Conservation (phyloP, 2,329 filamentous ascomycete species). For the Arachnomyces sp. region DNA sequence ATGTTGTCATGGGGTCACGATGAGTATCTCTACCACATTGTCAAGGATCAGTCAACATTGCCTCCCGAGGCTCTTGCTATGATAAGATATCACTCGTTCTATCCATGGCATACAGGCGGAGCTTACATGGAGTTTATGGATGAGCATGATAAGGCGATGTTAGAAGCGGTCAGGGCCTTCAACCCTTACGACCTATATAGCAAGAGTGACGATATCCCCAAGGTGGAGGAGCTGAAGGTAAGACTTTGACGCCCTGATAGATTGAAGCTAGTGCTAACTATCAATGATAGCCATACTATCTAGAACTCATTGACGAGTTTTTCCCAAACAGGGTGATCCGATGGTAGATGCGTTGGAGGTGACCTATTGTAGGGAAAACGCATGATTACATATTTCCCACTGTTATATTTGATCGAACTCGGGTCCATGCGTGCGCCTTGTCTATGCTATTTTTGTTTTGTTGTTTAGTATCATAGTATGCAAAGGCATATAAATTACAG, state of each 20-base stretch:
- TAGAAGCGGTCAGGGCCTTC: conserved; percentile 75
- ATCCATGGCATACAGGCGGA: conserved; percentile 78
- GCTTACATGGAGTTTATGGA: conserved; percentile 79
- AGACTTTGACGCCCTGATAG: conserved; percentile 14
- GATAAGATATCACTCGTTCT: conserved; percentile 90
- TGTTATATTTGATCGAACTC: too few relatives aligned
- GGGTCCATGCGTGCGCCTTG: too few relatives aligned
- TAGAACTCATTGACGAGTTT: conserved; percentile 67
- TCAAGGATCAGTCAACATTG: conserved; percentile 71
- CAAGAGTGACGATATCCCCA: conserved; percentile 77
- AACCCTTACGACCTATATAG: conserved; percentile 90
- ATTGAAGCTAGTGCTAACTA: neutral
- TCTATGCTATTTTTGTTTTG: too few relatives aligned
- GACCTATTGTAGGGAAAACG: too few relatives aligned
- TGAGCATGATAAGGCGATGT: conserved; percentile 70
- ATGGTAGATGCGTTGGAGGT: conserved; percentile 47
- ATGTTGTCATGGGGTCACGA: conserved; percentile 75
- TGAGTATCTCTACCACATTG: conserved; percentile 61
- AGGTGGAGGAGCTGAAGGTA: conserved; percentile 67
- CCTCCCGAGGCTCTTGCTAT: conserved; percentile 79
- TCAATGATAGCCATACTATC: conserved; percentile 55
- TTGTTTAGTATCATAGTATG: too few relatives aligned
- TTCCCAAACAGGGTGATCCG: conserved; percentile 61
- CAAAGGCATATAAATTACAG: too few relatives aligned
- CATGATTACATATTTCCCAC: too few relatives aligned